A percentile compares a stretch with the other conserved stretches of the same genome.
These are phyloP conservation scores for Grosmannia serpens DNA, from an alignment of 2,329 filamentous ascomycete genomes.

Conservation along the genomic window DNA sequence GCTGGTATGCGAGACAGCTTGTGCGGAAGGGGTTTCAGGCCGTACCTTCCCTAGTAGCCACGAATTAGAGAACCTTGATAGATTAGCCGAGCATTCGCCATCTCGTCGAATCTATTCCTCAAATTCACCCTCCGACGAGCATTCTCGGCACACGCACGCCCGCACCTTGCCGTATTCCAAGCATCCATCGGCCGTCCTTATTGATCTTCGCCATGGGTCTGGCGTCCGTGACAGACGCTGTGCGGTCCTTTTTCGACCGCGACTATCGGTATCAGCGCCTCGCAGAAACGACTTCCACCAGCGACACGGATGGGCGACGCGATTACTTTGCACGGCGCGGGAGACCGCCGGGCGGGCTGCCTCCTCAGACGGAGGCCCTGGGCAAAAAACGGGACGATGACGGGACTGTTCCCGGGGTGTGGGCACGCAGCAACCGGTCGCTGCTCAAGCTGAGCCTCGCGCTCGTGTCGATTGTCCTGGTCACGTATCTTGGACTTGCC, in stretches of 20 bases:
- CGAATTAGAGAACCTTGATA: background rate
- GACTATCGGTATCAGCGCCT: slow-evolving; percentile 2
- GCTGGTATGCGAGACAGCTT: background rate
- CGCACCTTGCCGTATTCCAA: no score
- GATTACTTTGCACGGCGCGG: background rate
- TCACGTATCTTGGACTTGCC: slow-evolving; percentile 14
- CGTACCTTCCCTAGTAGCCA: background rate
- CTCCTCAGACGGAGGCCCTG: background rate
- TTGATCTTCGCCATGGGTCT: background rate
- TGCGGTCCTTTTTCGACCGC: slow-evolving; percentile 2
- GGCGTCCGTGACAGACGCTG: background rate
- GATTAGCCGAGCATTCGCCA: background rate
- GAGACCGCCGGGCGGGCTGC: background rate
- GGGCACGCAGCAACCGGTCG: slow-evolving; percentile 6
- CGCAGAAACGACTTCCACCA: background rate
- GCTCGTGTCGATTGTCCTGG: slow-evolving; percentile 12
- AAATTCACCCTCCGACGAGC: no score
- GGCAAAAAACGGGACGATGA: background rate
- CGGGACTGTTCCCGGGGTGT: background rate
- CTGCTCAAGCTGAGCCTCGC: slow-evolving; percentile 13
- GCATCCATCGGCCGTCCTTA: background rate
- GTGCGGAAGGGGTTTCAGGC: background rate
- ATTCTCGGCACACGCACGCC: no score
- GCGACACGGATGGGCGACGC: background rate
- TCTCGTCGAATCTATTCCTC: no score